Base-by-base conservation (phyloP, 192 early-diverging fungal species). In the Rhizoclosmatium sp. region DNA sequence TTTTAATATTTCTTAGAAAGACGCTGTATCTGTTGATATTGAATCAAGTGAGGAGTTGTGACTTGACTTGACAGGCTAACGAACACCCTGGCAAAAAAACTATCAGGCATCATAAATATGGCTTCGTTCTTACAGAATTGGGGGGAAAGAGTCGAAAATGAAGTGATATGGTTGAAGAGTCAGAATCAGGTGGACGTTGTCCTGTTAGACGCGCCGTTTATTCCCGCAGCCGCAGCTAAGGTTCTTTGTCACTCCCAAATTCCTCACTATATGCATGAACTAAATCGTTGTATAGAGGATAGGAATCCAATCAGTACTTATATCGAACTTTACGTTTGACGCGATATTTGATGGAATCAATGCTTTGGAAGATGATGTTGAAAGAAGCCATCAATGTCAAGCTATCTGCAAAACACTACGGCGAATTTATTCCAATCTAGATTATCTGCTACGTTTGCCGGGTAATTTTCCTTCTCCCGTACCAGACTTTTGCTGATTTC, bases 271-370 rank as follows among this genome's bases (percentile, higher is more conserved):
- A 12, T 65, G 10, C 21, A 16, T 12, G 0, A 16, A 9, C 47
- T 23, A 47, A 10, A 60, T 51, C 16, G 2, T 61, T 59, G 41
- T 44, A 39, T 64, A 86, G 84, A 19, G 45, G 46, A 56, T 76
- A 0, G 69, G 80, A 47, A 64, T 89, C 10, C 84, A 84, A 2
- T 68, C 80, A 21, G 48, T 89, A 39, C 21, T 84, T 54, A 70
- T 86, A 14, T 82, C 86, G 23, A 89, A 89, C 62, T 89, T 89
- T 59, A 80, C 86, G 2, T 89, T 89, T 71, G 88, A 89, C 51
- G 72, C 78, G 31, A 87, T 89, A 14, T 85, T 85, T 61, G 76
- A 71, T 3, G 74, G 72, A 51, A 71, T 89, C 31, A 61, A 49
- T 5, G 42, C 10, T 46, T 12, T 31, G 12, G 2, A 14, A 56